A percentile compares a stretch with the other conserved stretches of the same genome.
Evolutionary conservation across 2,329 filamentous ascomycete genomes (phyloP).

Genomic region (Verticillium nonalfalfae): DNA sequence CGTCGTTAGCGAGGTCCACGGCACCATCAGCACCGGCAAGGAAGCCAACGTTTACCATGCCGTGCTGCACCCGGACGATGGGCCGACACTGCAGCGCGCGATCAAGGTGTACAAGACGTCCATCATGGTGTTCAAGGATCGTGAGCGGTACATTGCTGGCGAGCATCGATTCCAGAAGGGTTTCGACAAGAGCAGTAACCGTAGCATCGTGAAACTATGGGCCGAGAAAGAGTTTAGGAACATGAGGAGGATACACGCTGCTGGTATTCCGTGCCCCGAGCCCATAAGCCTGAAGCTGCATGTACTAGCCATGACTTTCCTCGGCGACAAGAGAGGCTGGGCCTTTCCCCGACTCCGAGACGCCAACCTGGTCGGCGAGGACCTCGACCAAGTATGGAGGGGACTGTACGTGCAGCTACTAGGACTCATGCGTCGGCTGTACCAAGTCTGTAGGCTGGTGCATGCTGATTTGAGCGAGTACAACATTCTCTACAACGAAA

Average conservation of each 20-base stretch:
- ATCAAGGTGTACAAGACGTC: slow-evolving; percentile 99
- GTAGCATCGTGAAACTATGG: slow-evolving; percentile 98
- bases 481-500: slow-evolving; percentile 86
- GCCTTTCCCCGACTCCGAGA: slow-evolving; percentile 86
- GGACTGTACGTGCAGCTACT: slow-evolving; percentile 77
- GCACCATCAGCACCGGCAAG: slow-evolving; percentile 92
- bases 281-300: slow-evolving; percentile 87
- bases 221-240: slow-evolving; percentile 98
- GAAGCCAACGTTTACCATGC: slow-evolving; percentile 98
- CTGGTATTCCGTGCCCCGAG: slow-evolving; percentile 86
- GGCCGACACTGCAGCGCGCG: slow-evolving; percentile 64
- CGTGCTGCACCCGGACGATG: slow-evolving; percentile 53
- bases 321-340: slow-evolving; percentile 81
- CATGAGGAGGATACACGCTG: slow-evolving; percentile 72
- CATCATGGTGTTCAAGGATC: slow-evolving; percentile 96
- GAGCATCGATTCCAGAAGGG: slow-evolving; percentile 88
- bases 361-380: slow-evolving; percentile 64
- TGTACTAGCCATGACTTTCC: slow-evolving; percentile 89
- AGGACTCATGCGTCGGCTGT: slow-evolving; percentile 85
- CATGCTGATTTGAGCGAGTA: slow-evolving; percentile 98
- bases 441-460: slow-evolving; percentile 85
- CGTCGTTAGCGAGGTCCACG: slow-evolving; percentile 84
- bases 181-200: slow-evolving; percentile 90
- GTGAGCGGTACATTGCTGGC: slow-evolving; percentile 90
- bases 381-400: slow-evolving; percentile 67